These are phyloP conservation scores for Penicillium maclennaniae DNA, from an alignment of 495 filamentous ascomycete genomes.

Conservation along the genomic window DNA sequence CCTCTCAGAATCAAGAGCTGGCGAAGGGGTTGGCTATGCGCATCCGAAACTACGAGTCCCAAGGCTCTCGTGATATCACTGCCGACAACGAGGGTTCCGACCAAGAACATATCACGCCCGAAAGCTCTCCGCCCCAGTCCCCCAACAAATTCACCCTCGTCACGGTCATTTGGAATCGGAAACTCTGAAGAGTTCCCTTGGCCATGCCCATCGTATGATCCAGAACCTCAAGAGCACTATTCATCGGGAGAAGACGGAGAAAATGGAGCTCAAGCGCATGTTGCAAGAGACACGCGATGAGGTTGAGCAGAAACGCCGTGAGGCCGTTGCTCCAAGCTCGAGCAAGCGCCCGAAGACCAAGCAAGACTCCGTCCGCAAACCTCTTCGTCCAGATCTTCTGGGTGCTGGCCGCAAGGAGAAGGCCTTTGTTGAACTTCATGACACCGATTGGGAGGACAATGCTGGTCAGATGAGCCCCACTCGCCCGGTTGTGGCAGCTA, in stretches of 20 bases:
- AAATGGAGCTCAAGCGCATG: constrained; percentile 91
- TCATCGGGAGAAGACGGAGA: constrained; percentile 96
- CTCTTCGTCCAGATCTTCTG: constrained; percentile 64
- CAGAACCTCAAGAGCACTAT: constrained; percentile 91
- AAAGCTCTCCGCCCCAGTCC: constrained; percentile 84
- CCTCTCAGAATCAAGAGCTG: constrained; percentile 81
- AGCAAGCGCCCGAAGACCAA: constrained; percentile 70
- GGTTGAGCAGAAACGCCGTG: constrained; percentile 69
- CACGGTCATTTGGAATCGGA: constrained; percentile 89
- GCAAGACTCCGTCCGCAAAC: constrained; percentile 70
- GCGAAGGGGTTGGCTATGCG: constrained; percentile 74
- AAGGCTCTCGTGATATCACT: constrained; percentile 51
- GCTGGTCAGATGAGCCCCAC: constrained; percentile 50
- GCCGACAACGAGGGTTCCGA: constrained; percentile 63
- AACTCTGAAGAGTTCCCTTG: constrained; percentile 86
- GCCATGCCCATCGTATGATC: constrained; percentile 94
- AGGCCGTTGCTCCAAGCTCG: constrained; percentile 45
- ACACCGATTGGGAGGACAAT: constrained; percentile 90
- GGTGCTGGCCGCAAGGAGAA: constrained; percentile 71
- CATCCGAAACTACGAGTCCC: constrained; percentile 60
- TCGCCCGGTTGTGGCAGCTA: constrained; percentile 20
- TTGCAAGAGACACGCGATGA: constrained; percentile 95
- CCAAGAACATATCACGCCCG: constrained; percentile 69
- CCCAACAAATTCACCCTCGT: constrained; percentile 87
- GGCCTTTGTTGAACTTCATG: constrained; percentile 69